A percentile compares a stretch with the other conserved stretches of the same genome.
Evolutionary conservation across 306 rosid genomes (phyloP).

Genomic region (Quercus agrifolia): DNA sequence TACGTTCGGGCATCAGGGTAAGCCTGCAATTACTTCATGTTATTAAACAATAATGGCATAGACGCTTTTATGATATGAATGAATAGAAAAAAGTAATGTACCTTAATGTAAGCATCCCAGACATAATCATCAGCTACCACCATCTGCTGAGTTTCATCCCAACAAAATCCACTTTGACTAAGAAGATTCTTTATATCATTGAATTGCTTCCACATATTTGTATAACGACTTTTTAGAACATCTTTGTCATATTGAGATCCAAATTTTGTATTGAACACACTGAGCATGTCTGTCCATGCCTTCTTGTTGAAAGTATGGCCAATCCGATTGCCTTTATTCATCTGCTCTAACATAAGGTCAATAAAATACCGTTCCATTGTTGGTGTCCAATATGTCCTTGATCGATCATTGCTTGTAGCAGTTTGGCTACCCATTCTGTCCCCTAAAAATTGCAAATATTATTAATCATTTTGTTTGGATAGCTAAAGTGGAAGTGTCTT

Average conservation of each 20-base stretch:
- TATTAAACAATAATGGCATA: background rate
- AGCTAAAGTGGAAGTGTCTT: background rate
- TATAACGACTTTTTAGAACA: constrained; percentile 63
- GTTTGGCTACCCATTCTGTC: constrained; percentile 52
- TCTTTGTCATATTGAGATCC: constrained; percentile 71
- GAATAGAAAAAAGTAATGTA: constrained; percentile 9
- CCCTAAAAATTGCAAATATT: constrained; percentile 11
- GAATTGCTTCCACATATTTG: constrained; percentile 78
- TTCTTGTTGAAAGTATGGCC: constrained; percentile 77
- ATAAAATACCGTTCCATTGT: constrained; percentile 66
- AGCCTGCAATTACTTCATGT: constrained; percentile 27
- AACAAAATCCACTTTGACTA: constrained; percentile 61
- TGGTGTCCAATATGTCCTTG: constrained; percentile 72
- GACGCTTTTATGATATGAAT: background rate
- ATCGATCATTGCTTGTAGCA: constrained; percentile 46
- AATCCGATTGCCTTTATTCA: constrained; percentile 55
- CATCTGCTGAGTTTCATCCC: constrained; percentile 67
- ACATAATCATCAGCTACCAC: constrained; percentile 62
- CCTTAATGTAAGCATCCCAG: constrained; percentile 68
- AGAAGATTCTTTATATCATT: constrained; percentile 65
- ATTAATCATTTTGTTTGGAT: background rate
- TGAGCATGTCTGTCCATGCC: constrained; percentile 74
- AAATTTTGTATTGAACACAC: constrained; percentile 58
- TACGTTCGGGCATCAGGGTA: constrained; percentile 64
- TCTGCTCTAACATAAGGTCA: constrained; percentile 75